Percentiles rank a stretch among this genome's conserved stretches.
phyloP scores from a whole-genome alignment of 2,329 filamentous ascomycete genomes.

The Penicillium freii region DNA sequence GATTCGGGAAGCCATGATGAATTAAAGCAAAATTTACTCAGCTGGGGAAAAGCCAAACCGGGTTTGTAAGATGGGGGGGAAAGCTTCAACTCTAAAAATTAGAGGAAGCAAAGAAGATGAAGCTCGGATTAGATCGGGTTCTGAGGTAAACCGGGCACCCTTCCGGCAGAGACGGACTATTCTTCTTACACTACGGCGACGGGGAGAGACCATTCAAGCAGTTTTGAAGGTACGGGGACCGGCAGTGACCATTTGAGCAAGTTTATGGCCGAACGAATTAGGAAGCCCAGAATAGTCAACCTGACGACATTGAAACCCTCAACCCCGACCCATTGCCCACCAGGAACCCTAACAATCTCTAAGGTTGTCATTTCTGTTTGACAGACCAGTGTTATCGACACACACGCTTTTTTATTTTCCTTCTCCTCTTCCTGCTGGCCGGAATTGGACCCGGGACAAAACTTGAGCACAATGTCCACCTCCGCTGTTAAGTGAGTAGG shows the following conservation, averaged over 20 bases:
- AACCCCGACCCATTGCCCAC: constrained; percentile 1
- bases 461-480: constrained; percentile 30
- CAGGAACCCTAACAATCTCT: constrained; percentile 10
- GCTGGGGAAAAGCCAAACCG: neutral
- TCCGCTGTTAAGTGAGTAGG: constrained; percentile 40
- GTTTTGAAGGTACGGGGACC: constrained; percentile 21
- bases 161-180: constrained; percentile 10
- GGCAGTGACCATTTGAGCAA: constrained; percentile 24
- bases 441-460: constrained; percentile 5
- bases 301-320: constrained; percentile 11
- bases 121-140: constrained; percentile 14
- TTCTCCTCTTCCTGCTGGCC: neutral
- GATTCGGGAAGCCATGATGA: constrained; percentile 42
- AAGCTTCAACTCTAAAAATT: constrained; percentile 4
- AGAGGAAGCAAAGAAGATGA: constrained; percentile 1
- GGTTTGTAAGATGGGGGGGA: neutral
- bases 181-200: constrained; percentile 17
- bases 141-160: constrained; percentile 7
- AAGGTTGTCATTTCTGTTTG: neutral
- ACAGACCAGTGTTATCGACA: neutral
- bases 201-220: constrained; percentile 23
- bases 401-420: neutral
- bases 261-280: constrained; percentile 21
- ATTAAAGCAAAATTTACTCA: neutral
- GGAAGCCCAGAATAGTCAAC: constrained; percentile 27